These are phyloP conservation scores for Boletus pseudo-olivaceus DNA, from an alignment of 768 basidiomycete genomes.

Conservation along the genomic window DNA sequence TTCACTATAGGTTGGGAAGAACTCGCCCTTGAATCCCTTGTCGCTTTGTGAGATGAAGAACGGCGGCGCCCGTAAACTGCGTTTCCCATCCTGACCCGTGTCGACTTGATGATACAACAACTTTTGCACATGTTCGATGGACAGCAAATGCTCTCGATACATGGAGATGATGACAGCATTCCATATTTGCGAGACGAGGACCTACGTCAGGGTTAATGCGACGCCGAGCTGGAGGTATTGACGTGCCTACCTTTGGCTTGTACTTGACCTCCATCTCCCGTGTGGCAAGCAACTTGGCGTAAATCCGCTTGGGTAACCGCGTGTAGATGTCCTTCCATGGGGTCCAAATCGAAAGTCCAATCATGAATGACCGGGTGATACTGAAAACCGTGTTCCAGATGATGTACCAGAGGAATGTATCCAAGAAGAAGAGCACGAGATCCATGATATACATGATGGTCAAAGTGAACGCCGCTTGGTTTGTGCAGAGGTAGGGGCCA, in stretches of 20 bases:
- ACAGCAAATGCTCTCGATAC: conserved; percentile 98
- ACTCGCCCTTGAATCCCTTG: conserved; percentile 78
- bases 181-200: conserved; percentile 98
- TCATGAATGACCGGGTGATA: conserved; percentile 80
- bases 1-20: conserved; percentile 93
- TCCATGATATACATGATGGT: conserved; percentile 99
- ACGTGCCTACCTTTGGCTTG: conserved; percentile 85
- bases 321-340: conserved; percentile 99
- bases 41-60: conserved; percentile 98
- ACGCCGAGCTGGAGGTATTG: background rate
- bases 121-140: conserved; percentile 98
- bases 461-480: conserved; percentile 93
- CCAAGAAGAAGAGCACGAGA: conserved; percentile 93
- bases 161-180: conserved; percentile 99
- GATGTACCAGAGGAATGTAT: conserved; percentile 99
- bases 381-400: conserved; percentile 98
- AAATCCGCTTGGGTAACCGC: conserved; percentile 93
- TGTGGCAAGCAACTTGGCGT: conserved; percentile 91
- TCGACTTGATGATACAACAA: conserved; percentile 97
- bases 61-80: conserved; percentile 90
- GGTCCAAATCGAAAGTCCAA: conserved; percentile 97
- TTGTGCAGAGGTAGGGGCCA: conserved; percentile 77
- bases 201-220: conserved; percentile 41
- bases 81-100: conserved; percentile 73
- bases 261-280: conserved; percentile 97